phyloP scores from a whole-genome alignment of 2,329 filamentous ascomycete species.

The Fusarium redolens region DNA sequence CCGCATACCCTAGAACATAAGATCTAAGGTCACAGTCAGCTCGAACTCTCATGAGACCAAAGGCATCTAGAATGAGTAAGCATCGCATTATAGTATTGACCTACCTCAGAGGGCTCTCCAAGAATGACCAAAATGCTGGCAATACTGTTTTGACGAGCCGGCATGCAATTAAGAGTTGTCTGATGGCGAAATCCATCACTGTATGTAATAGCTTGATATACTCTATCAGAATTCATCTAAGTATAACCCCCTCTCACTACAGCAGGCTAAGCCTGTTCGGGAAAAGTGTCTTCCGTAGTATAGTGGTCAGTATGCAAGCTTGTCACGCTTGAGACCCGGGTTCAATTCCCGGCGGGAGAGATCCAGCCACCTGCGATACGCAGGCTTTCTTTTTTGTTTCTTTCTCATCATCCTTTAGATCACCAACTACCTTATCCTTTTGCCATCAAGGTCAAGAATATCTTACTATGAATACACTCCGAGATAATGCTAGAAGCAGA shows the following conservation, averaged over 20 bases:
- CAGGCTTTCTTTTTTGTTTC: slow-evolving; percentile 6
- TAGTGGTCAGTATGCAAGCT: slow-evolving; percentile 43
- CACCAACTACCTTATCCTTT: neutral
- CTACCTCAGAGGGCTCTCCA: too few species aligned
- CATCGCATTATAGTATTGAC: too few species aligned
- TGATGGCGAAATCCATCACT: too few species aligned
- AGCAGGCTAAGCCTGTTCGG: neutral
- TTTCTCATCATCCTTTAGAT: neutral
- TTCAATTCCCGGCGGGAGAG: slow-evolving; percentile 43
- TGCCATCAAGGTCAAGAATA: neutral
- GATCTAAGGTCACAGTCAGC: too few species aligned
- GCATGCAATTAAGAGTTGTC: too few species aligned
- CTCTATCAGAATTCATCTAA: rapidly evolving
- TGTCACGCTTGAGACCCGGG: slow-evolving; percentile 42
- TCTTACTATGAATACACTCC: slow-evolving; percentile 24
- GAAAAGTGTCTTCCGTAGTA: slow-evolving; percentile 33
- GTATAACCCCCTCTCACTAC: slow-evolving; percentile 1
- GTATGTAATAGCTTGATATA: neutral
- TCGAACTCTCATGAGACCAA: too few species aligned
- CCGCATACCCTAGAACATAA: neutral
- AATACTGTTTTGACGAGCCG: too few species aligned
- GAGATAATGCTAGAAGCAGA: slow-evolving; percentile 12
- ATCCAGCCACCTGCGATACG: slow-evolving; percentile 31
- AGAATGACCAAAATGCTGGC: too few species aligned
- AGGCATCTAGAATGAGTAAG: too few species aligned